Conservation (phyloP, 1,284 basidiomycete species). For the Pascua guehoae region DNA sequence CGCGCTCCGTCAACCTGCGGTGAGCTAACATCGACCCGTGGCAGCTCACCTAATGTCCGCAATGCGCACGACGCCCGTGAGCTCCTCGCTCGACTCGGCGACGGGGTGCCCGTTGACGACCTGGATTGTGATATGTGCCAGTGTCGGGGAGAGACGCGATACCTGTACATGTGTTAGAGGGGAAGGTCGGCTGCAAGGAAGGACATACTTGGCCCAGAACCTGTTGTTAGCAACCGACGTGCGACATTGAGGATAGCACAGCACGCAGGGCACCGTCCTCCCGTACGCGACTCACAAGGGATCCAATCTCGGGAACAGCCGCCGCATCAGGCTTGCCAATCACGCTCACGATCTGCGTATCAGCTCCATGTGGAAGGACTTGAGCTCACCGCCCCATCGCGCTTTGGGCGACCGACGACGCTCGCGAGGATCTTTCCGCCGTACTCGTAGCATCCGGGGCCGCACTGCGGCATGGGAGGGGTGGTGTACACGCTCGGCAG, state of each 20-base stretch:
- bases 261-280: too few species aligned
- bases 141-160: constrained; percentile 78
- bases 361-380: constrained; percentile 1
- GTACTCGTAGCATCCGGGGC: constrained; percentile 65
- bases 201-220: constrained; percentile 39
- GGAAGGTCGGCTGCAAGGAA: constrained; percentile 28
- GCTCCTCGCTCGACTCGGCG: constrained; percentile 78
- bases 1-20: constrained; percentile 71
- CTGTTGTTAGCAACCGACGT: constrained; percentile 12
- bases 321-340: constrained; percentile 44
- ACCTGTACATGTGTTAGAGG: constrained; percentile 54
- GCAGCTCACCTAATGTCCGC: constrained; percentile 71
- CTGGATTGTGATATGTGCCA: constrained; percentile 81
- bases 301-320: constrained; percentile 48
- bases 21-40: not conserved
- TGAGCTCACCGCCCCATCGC: constrained; percentile 57
- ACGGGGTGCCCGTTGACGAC: constrained; percentile 88
- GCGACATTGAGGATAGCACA: not conserved
- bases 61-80: constrained; percentile 82
- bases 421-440: constrained; percentile 67
- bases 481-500: constrained; percentile 58
- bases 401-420: constrained; percentile 63
- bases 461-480: constrained; percentile 59
- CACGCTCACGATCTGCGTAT: constrained; percentile 34
- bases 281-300: constrained; percentile 32